Percentiles rank a stretch among this genome's conserved stretches.
Evolutionary conservation across 768 basidiomycete species (phyloP).

Genomic region (Boletellus ananas): DNA sequence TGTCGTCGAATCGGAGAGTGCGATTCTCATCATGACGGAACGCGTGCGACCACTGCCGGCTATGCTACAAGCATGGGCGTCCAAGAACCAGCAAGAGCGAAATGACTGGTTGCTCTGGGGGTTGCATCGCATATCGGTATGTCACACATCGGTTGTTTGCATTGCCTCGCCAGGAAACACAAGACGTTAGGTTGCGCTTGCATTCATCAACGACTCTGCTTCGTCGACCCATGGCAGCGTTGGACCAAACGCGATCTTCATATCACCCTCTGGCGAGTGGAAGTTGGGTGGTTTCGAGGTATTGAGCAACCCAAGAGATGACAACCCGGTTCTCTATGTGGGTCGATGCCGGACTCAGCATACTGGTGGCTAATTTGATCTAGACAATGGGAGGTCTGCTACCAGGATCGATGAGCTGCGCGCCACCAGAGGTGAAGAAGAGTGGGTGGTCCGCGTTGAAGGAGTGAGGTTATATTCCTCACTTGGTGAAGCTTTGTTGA

Average conservation of each 20-base stretch:
- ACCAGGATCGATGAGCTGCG: constrained; percentile 56
- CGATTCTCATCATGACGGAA: constrained; percentile 92
- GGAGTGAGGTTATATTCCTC: constrained; percentile 50
- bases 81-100: constrained; percentile 56
- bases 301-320: constrained; percentile 78
- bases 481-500: background rate
- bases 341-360: constrained; percentile 26
- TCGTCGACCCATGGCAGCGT: constrained; percentile 82
- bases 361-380: constrained; percentile 10
- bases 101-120: constrained; percentile 96
- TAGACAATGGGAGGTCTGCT: constrained; percentile 66
- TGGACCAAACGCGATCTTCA: constrained; percentile 72
- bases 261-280: constrained; percentile 95
- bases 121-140: constrained; percentile 80
- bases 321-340: constrained; percentile 76
- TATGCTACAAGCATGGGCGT: constrained; percentile 59
- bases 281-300: constrained; percentile 93
- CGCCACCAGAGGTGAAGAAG: constrained; percentile 86
- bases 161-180: background rate
- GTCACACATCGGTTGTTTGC: constrained; percentile 12
- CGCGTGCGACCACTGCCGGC: constrained; percentile 73
- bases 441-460: constrained; percentile 79
- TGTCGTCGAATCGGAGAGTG: constrained; percentile 82
- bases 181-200: constrained; percentile 66
- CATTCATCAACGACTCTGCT: constrained; percentile 85